Base-by-base conservation (phyloP, 1,284 basidiomycete species). In the Entoloma clypeatum region DNA sequence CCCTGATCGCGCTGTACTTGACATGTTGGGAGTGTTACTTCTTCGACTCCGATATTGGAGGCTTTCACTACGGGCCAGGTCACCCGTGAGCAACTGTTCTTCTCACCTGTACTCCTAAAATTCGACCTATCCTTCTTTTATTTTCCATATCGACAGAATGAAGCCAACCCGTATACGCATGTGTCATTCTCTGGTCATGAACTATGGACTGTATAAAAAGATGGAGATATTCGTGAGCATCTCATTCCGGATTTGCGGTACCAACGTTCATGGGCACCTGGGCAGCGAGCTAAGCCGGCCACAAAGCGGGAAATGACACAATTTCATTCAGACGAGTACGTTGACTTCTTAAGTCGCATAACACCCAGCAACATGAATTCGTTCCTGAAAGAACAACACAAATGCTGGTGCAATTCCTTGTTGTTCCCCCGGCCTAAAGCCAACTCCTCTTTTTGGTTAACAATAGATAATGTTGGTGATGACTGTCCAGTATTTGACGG, bases 151-250 rank as follows among this genome's bases (percentile, higher is more conserved):
- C 21, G 37, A 22, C 41, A 90, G 86, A 29, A 96, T 96, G 92
- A 96, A 97, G 63, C 93, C 94, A 8, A 94, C 92, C 16, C 77
- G 95, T 16, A 97, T 99, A 71, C 86, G 95, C 53, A 99, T 99
- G 96, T 97, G 94, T 60, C 96, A 99, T 67, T 95, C 93, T 7
- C 77, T 99, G 27, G 95, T 99, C 42, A 99, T 99, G 96, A 99
- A 99, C 70, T 99, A 98, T 61, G 94, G 94, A 17, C 67, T 95
- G 11, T 95, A 95, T 70, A 93, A 93, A 69, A 91, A 92, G 65
- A 95, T 95, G 92, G 92, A 95, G 65, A 95, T 96, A 50, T 94
- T 94, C 56, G 92, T 94, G 59, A 54, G 91, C 74, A 7, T 27
- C n/a, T n/a, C 13, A 3, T n/a, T 22, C n/a, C 26, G 8, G 24